Conservation (phyloP, 805 yeast genomes). For the Candida insectalens region DNA sequence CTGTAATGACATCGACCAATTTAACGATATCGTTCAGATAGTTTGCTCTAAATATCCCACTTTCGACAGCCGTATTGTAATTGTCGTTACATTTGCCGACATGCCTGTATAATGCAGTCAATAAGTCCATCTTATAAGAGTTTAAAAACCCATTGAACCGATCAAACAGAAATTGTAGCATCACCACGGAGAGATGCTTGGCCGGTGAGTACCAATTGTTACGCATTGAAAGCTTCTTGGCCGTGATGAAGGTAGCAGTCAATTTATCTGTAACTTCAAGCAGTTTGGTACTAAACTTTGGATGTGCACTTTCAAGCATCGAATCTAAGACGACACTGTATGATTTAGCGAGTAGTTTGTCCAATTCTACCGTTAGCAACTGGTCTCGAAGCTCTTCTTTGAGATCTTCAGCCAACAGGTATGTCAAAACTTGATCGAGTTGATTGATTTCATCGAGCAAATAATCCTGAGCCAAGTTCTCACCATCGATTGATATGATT, state of each 20-base stretch:
- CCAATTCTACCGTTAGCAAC: conserved; percentile 15
- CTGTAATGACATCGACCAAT: conserved; percentile 20
- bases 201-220: conserved; percentile 22
- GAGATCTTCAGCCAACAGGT: not conserved
- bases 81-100: conserved; percentile 24
- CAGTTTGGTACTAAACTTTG: conserved; percentile 21
- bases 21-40: conserved; percentile 23
- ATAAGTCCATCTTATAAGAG: conserved; percentile 17
- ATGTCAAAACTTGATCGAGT: not conserved
- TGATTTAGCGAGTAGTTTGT: conserved; percentile 16
- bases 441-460: not conserved
- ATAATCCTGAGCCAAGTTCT: too few relatives aligned
- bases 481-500: not conserved
- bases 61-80: conserved; percentile 23
- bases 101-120: conserved; percentile 22
- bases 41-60: conserved; percentile 21
- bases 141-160: conserved; percentile 27
- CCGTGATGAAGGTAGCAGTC: not conserved
- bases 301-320: conserved; percentile 23
- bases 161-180: conserved; percentile 20
- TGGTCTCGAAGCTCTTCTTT: too few relatives aligned
- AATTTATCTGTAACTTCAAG: conserved; percentile 18
- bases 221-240: conserved; percentile 23
- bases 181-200: conserved; percentile 21
- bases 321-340: conserved; percentile 13